Evolutionary conservation across 1,284 basidiomycete genomes (phyloP), one percentile per base, ranked within the genome.

Genomic region (Malassezia pachydermatis): DNA sequence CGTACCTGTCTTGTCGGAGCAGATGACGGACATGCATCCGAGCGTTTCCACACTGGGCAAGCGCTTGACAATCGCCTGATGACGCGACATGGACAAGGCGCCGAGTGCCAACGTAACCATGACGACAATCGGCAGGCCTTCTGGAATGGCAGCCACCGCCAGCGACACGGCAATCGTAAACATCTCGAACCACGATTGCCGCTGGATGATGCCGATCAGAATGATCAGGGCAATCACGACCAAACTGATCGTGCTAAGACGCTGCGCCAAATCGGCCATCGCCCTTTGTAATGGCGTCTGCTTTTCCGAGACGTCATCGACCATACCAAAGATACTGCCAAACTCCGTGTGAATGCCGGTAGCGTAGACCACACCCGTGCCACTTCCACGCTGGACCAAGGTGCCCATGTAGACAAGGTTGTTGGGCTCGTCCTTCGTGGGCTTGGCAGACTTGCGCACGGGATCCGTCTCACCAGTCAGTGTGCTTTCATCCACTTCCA

Each of bases 341-440:
- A 96, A 94, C 69, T 98, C 92, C 2, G 88, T 92, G 53, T 84
- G 79, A 4, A 79, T 77, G 2, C 92, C 92, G 0, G 84, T 96
- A 3, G 85, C 88, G 54, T 96, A 84, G 2, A 94, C 88, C 32
- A 96, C 77, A 2, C 90, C 92, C 28, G 78, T 77, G 0, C 88
- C 92, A 55, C 86, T 76, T 4, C 89, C 90, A 66, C 83, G 88
- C 55, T 88, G 79, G n/a, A 96, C 89, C 29, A 96, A 74, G 1
- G 90, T 96, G 3, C 92, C 92, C 92, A 98, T 95, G 69, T 89
- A 94, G 2, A 82, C 92, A 42, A 95, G 83, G 70, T 88, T 92
- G 14, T 78, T 80, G 58, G 92, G 76, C 61, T 96, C 90, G 8
- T 86, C 86, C 13, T 33, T 37, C 7, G 25, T 36, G 2, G 20